Conservation (phyloP, 371 early-diverging fungal genomes). For the Basidiobolus meristosporus region DNA sequence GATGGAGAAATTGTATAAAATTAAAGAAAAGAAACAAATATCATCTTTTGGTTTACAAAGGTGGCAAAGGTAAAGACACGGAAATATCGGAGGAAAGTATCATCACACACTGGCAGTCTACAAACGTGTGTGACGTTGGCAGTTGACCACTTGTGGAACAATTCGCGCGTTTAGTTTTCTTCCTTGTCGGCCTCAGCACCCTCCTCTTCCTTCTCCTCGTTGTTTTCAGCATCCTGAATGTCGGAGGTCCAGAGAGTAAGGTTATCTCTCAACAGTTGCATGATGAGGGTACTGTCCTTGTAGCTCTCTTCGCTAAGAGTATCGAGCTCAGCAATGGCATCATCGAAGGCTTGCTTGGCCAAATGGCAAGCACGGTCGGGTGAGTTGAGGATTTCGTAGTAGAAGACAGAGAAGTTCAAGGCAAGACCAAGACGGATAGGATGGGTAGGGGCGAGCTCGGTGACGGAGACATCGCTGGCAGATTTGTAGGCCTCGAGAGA, state of each 20-base stretch:
- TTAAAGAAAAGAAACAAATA: too few species aligned
- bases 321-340: slow-evolving; percentile 99
- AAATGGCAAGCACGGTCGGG: slow-evolving; percentile 97
- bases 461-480: slow-evolving; percentile 89
- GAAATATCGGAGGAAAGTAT: too few species aligned
- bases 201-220: too few species aligned
- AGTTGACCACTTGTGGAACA: too few species aligned
- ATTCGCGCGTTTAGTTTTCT: too few species aligned
- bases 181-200: too few species aligned
- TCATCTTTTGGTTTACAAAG: too few species aligned
- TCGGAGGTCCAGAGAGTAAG: slow-evolving; percentile 99
- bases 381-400: slow-evolving; percentile 99
- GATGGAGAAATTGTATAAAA: too few species aligned
- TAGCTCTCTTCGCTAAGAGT: slow-evolving; percentile 97
- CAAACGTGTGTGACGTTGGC: too few species aligned
- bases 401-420: slow-evolving; percentile 99
- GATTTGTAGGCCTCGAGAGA: slow-evolving; percentile 93
- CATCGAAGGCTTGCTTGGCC: slow-evolving; percentile 98
- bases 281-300: slow-evolving; percentile 99
- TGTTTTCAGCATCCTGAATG: slow-evolving; percentile 52
- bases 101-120: too few species aligned
- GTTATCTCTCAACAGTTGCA: slow-evolving; percentile 99
- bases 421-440: slow-evolving; percentile 98
- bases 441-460: slow-evolving; percentile 90
- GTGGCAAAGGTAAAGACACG: too few species aligned